Conservation (phyloP, 805 yeast genomes). For the Metschnikowia borealis region DNA sequence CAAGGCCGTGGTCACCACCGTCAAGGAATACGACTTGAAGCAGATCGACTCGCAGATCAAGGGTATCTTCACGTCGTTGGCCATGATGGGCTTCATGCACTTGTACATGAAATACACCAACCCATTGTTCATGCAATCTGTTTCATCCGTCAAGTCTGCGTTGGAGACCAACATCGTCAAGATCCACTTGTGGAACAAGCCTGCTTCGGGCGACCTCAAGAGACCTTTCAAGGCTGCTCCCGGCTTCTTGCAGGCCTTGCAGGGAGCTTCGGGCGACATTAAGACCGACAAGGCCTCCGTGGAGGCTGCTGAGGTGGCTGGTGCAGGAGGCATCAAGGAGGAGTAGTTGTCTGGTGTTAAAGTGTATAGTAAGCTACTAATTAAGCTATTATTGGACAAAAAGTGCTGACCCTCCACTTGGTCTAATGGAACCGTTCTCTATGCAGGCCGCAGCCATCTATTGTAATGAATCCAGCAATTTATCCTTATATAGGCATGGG, state of each 20-base stretch:
- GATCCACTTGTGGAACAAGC: conserved; percentile 79
- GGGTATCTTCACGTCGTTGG: conserved; percentile 81
- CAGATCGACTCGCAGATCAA: conserved; percentile 79
- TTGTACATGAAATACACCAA: conserved; percentile 95
- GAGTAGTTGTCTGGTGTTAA: conserved; percentile 43
- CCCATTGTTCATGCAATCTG: conserved; percentile 92
- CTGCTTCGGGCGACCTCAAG: conserved; percentile 86
- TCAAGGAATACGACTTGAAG: conserved; percentile 88
- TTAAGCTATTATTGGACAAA: too few relatives aligned
- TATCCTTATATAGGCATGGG: too few relatives aligned
- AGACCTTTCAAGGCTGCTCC: conserved; percentile 91
- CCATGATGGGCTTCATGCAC: conserved; percentile 99
- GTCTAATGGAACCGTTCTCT: too few relatives aligned
- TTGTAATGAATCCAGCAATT: too few relatives aligned
- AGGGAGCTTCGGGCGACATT: conserved; percentile 52
- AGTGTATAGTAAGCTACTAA: too few relatives aligned
- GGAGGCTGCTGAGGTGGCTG: conserved; percentile 79
- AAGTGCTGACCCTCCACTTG: too few relatives aligned
- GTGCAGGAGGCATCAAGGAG: conserved; percentile 84
- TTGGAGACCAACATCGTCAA: conserved; percentile 86
- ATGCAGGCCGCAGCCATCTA: too few relatives aligned
- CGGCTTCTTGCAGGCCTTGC: conserved; percentile 51
- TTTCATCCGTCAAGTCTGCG: conserved; percentile 86
- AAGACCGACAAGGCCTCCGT: conserved; percentile 86
- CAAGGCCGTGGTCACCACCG: conserved; percentile 82